Base-by-base conservation (phyloP, 345 rosid genomes). In the Hirschfeldia incana region DNA sequence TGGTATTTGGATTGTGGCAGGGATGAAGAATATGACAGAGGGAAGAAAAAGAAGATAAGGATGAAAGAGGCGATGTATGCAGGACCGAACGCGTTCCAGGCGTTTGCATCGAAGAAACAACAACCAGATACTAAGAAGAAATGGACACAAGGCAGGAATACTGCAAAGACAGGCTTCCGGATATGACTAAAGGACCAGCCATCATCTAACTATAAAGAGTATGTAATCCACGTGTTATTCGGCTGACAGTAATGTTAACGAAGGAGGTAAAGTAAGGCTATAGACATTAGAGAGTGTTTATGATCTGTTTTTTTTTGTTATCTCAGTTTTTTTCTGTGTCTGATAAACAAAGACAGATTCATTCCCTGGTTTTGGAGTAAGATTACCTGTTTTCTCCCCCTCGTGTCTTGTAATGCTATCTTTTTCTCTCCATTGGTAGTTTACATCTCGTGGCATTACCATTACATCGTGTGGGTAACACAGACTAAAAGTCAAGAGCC, bases 11-110 rank as follows among this genome's bases (percentile, higher is more conserved):
- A 71, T 15, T 70, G 39, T 69, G 58, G 51, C 82, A 95, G 99
- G 97, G 99, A 95, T 70, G 97, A 90, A 79, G 97, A 93, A 79
- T 95, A 95, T 73, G 99, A 95, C 73, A 85, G 82, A n/a, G 99
- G 99, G 13, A 95, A 84, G 89, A 87, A 91, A 82, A 95, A 90
- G 90, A 95, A 95, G 85, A 69, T 90, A 51, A 87, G 87, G 82
- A 66, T 21, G 0, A 76, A 83, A 11, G 85, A 79, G 78, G 87
- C 81, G 29, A 37, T 67, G 46, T 86, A 87, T 64, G 86, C 74
- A 5, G 93, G 94, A 32, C 88, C 88, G 34, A 95, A 93, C 85
- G 90, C 72, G 59, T 95, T 95, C 91, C 99, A 93, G 82, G 83
- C 78, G 85, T 4, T 87, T 16, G 90, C 97, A 2, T 61, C 85